Percentiles rank a stretch among this genome's conserved stretches.
phyloP scores from a whole-genome alignment of 148 eudicot genomes.

The Nyssa sinensis region DNA sequence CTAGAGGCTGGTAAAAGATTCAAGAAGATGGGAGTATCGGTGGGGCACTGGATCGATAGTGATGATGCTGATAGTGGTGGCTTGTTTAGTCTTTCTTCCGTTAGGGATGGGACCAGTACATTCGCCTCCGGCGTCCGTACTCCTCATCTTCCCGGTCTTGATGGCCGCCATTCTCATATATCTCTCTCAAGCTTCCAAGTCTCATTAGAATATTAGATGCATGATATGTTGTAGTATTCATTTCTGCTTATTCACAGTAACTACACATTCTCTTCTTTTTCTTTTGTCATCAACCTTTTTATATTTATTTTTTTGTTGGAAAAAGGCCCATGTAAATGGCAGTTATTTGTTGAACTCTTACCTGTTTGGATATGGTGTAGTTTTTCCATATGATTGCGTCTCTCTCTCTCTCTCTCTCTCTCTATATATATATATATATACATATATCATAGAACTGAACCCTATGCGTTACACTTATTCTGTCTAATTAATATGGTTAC shows the following conservation, averaged over 20 bases:
- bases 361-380: background rate
- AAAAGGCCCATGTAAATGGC: background rate
- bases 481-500: too few species aligned
- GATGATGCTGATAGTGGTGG: conserved; percentile 17
- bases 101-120: conserved; percentile 19
- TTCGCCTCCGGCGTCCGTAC: conserved; percentile 4
- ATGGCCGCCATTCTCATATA: conserved; percentile 20
- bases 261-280: background rate
- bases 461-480: too few species aligned
- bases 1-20: background rate
- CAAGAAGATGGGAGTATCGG: conserved; percentile 1
- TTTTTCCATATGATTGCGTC: background rate
- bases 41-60: conserved; percentile 22
- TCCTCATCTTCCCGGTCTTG: conserved; percentile 16
- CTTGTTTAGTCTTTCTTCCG: conserved; percentile 20
- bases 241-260: background rate
- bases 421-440: background rate
- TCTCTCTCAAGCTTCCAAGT: conserved; percentile 21
- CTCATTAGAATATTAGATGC: background rate
- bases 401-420: background rate
- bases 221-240: too few species aligned
- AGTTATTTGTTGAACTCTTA: too few species aligned
- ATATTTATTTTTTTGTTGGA: background rate
- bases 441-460: too few species aligned
- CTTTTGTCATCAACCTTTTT: background rate